A percentile compares a stretch with the other conserved stretches of the same genome.
These are phyloP conservation scores for Didymella pinodella DNA, from an alignment of 2,329 filamentous ascomycete species.

Conservation along the genomic window DNA sequence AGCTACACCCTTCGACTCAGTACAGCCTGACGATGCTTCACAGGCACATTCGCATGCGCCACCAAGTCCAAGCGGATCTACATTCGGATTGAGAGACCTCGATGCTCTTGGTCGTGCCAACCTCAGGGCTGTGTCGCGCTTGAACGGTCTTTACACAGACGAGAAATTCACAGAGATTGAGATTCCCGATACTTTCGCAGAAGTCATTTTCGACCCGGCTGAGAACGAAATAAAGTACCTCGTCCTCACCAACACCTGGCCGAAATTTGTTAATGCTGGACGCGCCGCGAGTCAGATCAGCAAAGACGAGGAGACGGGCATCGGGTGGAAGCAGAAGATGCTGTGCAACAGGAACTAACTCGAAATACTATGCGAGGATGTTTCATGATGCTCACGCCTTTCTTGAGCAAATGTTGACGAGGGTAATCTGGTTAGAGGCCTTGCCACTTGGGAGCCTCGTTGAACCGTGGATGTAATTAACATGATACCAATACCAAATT, in stretches of 20 bases:
- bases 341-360: slow-evolving; percentile 15
- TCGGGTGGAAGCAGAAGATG: slow-evolving; percentile 20
- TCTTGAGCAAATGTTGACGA: slow-evolving; percentile 1
- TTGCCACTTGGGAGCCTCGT: slow-evolving; percentile 1
- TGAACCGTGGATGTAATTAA: slow-evolving; percentile 12
- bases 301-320: slow-evolving; percentile 29
- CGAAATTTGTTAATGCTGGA: slow-evolving; percentile 45
- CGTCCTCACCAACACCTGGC: slow-evolving; percentile 49
- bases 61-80: slow-evolving; percentile 27
- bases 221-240: slow-evolving; percentile 49
- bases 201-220: slow-evolving; percentile 41
- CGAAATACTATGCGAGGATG: not conserved
- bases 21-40: slow-evolving; percentile 16
- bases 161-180: slow-evolving; percentile 28
- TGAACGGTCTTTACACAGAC: slow-evolving; percentile 30
- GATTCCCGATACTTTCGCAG: slow-evolving; percentile 38
- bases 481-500: slow-evolving; percentile 12
- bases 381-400: slow-evolving; percentile 1
- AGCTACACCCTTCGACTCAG: slow-evolving; percentile 42
- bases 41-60: slow-evolving; percentile 11
- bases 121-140: slow-evolving; percentile 34
- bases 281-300: slow-evolving; percentile 31
- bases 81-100: slow-evolving; percentile 32
- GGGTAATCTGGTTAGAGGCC: not conserved
- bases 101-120: slow-evolving; percentile 42